Conservation (phyloP, 2,329 filamentous ascomycete genomes). For the Xylariaceae sp. region DNA sequence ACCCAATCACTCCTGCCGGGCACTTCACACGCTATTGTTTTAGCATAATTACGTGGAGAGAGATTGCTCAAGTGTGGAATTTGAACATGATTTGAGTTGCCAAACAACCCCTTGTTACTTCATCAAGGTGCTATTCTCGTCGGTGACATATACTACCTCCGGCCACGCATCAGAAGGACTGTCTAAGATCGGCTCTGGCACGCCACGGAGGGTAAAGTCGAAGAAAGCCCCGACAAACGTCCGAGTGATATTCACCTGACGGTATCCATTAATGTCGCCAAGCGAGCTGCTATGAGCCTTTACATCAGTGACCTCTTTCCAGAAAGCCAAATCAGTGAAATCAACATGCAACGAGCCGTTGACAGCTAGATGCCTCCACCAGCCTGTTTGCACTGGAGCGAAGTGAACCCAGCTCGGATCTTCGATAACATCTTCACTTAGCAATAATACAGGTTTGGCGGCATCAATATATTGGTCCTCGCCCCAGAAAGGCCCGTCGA, state of each 20-base stretch:
- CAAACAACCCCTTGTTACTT: too few relatives aligned
- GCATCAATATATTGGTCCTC: constrained; percentile 10
- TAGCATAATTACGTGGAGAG: too few relatives aligned
- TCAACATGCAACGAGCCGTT: constrained; percentile 27
- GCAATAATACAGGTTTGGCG: constrained; percentile 26
- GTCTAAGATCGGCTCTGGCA: constrained; percentile 1
- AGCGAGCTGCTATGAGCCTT: constrained; percentile 12
- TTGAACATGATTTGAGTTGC: too few relatives aligned
- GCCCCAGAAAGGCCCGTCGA: constrained; percentile 30
- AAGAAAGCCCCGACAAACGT: constrained; percentile 16
- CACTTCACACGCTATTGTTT: too few relatives aligned
- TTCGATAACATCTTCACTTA: constrained; percentile 2
- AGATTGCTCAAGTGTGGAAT: too few relatives aligned
- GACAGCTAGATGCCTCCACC: constrained; percentile 26
- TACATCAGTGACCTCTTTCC: constrained; percentile 21
- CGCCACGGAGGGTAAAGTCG: constrained; percentile 6
- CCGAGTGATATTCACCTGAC: constrained; percentile 15
- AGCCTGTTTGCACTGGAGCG: constrained; percentile 21
- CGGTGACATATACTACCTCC: constrained; percentile 1
- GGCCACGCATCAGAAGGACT: constrained; percentile 11
- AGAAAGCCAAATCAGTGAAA: constrained; percentile 29
- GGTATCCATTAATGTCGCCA: constrained; percentile 13
- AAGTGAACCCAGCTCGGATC: constrained; percentile 27
- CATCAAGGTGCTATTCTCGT: not conserved
- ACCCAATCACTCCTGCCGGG: too few relatives aligned